Evolutionary conservation across 129 eudicot species (phyloP).

Genomic region (Centrapalus pauciflorus): DNA sequence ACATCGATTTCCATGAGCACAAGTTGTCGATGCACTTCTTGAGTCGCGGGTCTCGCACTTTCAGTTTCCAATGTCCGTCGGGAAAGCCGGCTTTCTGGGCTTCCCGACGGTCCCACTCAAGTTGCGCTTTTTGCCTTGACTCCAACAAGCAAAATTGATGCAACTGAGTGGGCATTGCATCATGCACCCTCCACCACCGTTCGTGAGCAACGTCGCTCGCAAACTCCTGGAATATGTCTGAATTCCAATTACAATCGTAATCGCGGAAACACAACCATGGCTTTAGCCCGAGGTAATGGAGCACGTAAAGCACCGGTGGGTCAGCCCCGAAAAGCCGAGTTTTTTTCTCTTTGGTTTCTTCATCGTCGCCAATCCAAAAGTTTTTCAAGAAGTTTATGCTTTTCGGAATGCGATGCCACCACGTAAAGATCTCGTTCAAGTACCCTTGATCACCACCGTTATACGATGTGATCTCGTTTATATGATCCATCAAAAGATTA

Average conservation of each 20-base stretch:
- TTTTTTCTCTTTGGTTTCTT: slow-evolving; percentile 56
- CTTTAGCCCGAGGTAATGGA: slow-evolving; percentile 74
- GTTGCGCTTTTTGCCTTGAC: slow-evolving; percentile 68
- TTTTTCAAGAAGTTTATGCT: slow-evolving; percentile 69
- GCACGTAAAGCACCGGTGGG: slow-evolving; percentile 63
- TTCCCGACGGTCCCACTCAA: slow-evolving; percentile 65
- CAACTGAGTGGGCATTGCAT: slow-evolving; percentile 68
- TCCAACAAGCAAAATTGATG: slow-evolving; percentile 62
- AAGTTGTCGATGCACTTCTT: slow-evolving; percentile 62
- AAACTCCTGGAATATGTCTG: slow-evolving; percentile 52
- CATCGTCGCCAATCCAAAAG: slow-evolving; percentile 73
- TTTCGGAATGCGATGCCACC: slow-evolving; percentile 91
- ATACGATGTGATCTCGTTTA: slow-evolving; percentile 70
- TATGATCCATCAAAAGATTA: slow-evolving; percentile 67
- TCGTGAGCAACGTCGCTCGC: slow-evolving; percentile 75
- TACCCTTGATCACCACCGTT: slow-evolving; percentile 95
- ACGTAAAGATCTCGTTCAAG: slow-evolving; percentile 73
- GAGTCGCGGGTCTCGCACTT: slow-evolving; percentile 47
- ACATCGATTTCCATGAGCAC: slow-evolving; percentile 79
- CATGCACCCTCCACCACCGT: slow-evolving; percentile 87
- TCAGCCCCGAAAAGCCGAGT: slow-evolving; percentile 59
- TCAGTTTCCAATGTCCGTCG: slow-evolving; percentile 67
- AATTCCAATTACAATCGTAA: slow-evolving; percentile 82
- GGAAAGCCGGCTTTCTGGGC: slow-evolving; percentile 49
- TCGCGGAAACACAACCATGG: slow-evolving; percentile 88